These are phyloP conservation scores for Cladosporium sp. DNA, from an alignment of 2,329 filamentous ascomycete species.

Conservation along the genomic window DNA sequence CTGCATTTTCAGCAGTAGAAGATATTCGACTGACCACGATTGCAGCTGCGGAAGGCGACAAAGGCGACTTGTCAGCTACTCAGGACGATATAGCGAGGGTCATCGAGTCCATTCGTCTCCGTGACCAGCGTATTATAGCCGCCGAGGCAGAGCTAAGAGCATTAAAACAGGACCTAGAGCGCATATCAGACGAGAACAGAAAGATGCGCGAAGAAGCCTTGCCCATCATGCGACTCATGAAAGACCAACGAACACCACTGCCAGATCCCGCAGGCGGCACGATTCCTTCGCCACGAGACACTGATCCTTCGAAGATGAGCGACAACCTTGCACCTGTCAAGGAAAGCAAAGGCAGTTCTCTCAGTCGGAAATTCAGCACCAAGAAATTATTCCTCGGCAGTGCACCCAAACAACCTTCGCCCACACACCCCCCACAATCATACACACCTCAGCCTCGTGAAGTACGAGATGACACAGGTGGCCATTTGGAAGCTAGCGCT, in stretches of 20 bases:
- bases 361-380: conserved; percentile 51
- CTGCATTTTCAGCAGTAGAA: neutral
- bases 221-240: conserved; percentile 82
- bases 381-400: conserved; percentile 49
- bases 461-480: conserved; percentile 29
- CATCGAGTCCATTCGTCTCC: conserved; percentile 80
- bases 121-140: conserved; percentile 82
- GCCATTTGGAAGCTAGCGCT: conserved; percentile 45
- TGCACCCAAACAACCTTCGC: conserved; percentile 48
- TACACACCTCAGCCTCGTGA: conserved; percentile 28
- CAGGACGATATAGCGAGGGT: conserved; percentile 90
- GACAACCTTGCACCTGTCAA: conserved; percentile 26
- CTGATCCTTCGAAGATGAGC: conserved; percentile 21
- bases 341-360: conserved; percentile 40
- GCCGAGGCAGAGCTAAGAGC: conserved; percentile 79
- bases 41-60: conserved; percentile 81
- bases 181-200: conserved; percentile 72
- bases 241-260: conserved; percentile 85
- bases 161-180: conserved; percentile 53
- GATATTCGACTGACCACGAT: conserved; percentile 17
- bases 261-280: conserved; percentile 48
- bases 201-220: conserved; percentile 86
- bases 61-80: conserved; percentile 79
- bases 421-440: conserved; percentile 39
- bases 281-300: conserved; percentile 31